phyloP scores from a whole-genome alignment of 192 early-diverging fungal species.

The Podila clonocystis region DNA sequence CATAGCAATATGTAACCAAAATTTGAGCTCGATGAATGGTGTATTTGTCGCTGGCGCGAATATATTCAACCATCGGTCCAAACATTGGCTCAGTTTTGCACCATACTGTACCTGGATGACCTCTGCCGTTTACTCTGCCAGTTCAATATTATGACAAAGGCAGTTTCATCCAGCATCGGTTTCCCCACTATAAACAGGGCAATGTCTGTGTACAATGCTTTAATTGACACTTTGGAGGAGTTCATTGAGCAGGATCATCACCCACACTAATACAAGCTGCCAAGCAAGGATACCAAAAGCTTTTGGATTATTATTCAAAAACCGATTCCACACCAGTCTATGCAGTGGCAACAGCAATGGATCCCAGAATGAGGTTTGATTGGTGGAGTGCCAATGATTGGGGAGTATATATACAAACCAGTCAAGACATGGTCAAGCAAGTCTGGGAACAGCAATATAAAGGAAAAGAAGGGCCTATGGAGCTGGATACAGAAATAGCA shows the following conservation, averaged over 20 bases:
- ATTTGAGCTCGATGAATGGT: no score
- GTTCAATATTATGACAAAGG: conserved; percentile 13
- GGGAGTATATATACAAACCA: neutral
- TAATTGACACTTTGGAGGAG: conserved; percentile 20
- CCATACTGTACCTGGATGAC: no score
- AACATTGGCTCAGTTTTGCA: no score
- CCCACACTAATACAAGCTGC: neutral
- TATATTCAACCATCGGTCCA: no score
- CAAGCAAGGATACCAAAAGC: conserved; percentile 12
- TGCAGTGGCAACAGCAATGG: conserved; percentile 32
- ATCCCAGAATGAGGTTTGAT: conserved; percentile 26
- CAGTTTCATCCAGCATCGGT: conserved; percentile 10
- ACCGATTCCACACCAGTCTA: conserved; percentile 27
- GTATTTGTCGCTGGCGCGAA: no score
- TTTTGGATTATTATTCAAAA: conserved; percentile 26
- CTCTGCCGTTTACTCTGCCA: conserved; percentile 1
- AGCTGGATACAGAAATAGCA: neutral
- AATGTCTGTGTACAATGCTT: conserved; percentile 21
- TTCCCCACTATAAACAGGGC: conserved; percentile 29
- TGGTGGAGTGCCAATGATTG: conserved; percentile 21
- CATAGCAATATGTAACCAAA: no score
- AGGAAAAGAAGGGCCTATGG: conserved; percentile 12
- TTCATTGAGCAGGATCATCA: conserved; percentile 13
- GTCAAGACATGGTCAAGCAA: neutral
- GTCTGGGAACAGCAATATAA: conserved; percentile 9